Conservation (phyloP, 106 monocot species). For the Phalaenopsis equestris region DNA sequence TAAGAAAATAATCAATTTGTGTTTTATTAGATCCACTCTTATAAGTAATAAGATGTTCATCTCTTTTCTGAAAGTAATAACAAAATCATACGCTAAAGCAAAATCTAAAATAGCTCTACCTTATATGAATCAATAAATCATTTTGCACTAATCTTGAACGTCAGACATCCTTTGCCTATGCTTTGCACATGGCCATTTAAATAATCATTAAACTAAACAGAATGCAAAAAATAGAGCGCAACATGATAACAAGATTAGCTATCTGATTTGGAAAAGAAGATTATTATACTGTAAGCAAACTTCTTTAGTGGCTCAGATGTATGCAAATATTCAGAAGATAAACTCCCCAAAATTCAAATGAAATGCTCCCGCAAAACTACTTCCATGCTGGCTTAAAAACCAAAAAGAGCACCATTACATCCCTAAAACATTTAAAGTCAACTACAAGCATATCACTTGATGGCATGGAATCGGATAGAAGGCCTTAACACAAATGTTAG, state of each 20-base stretch:
- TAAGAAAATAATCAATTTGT: too few relatives aligned
- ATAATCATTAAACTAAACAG: neutral
- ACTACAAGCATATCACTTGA: neutral
- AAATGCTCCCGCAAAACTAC: too few relatives aligned
- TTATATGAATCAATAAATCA: neutral
- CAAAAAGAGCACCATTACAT: too few relatives aligned
- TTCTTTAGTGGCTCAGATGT: neutral
- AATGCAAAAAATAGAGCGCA: neutral
- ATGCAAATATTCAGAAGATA: too few relatives aligned
- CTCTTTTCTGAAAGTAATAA: too few relatives aligned
- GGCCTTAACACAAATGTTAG: neutral
- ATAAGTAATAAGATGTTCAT: too few relatives aligned
- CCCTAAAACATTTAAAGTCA: too few relatives aligned
- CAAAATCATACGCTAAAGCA: too few relatives aligned
- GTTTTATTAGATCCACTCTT: too few relatives aligned
- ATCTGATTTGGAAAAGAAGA: neutral
- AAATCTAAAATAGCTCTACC: too few relatives aligned
- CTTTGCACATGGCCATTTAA: neutral
- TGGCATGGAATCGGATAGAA: neutral
- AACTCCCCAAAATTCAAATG: too few relatives aligned
- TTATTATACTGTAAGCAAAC: neutral
- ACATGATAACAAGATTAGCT: neutral
- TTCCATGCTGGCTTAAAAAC: too few relatives aligned
- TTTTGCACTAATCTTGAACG: neutral
- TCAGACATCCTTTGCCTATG: neutral